These are phyloP conservation scores for Coriolopsis trogii DNA, from an alignment of 1,284 basidiomycete species.

Conservation along the genomic window DNA sequence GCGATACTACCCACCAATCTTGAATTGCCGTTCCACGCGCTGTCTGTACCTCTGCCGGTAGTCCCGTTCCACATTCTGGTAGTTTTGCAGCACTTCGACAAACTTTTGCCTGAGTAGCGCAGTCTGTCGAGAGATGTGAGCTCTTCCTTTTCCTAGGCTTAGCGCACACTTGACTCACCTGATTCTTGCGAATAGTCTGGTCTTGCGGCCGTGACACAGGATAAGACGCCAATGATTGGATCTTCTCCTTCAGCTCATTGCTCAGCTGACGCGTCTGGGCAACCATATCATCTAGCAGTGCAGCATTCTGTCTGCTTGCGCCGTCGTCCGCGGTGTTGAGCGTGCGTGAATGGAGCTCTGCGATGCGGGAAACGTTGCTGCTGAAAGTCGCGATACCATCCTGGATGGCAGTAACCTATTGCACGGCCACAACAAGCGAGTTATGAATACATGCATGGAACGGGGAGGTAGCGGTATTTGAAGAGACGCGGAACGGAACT, in stretches of 20 bases:
- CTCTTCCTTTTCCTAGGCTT: not conserved
- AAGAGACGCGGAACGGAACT: not conserved
- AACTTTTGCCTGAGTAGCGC: conserved; percentile 63
- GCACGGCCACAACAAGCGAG: not conserved
- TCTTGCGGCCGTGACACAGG: conserved; percentile 47
- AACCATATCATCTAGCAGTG: conserved; percentile 58
- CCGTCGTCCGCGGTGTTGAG: conserved; percentile 58
- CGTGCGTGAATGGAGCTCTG: conserved; percentile 60
- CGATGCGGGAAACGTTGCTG: conserved; percentile 58
- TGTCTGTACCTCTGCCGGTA: conserved; percentile 82
- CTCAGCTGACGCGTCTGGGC: conserved; percentile 65
- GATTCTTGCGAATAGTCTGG: conserved; percentile 67
- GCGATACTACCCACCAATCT: conserved; percentile 60
- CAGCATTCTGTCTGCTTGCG: conserved; percentile 46
- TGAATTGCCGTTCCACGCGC: conserved; percentile 88
- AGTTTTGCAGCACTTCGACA: conserved; percentile 68
- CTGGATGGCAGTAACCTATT: conserved; percentile 51
- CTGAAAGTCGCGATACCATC: conserved; percentile 58
- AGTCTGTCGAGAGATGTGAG: conserved; percentile 40
- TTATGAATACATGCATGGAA: not conserved
- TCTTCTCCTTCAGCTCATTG: conserved; percentile 64
- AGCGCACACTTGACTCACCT: conserved; percentile 48
- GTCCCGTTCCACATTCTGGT: conserved; percentile 87
- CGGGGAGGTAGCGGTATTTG: not conserved
- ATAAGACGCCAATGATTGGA: conserved; percentile 54